A percentile compares a stretch with the other conserved stretches of the same genome.
Evolutionary conservation across 768 basidiomycete species (phyloP).

Genomic region (Hygrophorus russula): DNA sequence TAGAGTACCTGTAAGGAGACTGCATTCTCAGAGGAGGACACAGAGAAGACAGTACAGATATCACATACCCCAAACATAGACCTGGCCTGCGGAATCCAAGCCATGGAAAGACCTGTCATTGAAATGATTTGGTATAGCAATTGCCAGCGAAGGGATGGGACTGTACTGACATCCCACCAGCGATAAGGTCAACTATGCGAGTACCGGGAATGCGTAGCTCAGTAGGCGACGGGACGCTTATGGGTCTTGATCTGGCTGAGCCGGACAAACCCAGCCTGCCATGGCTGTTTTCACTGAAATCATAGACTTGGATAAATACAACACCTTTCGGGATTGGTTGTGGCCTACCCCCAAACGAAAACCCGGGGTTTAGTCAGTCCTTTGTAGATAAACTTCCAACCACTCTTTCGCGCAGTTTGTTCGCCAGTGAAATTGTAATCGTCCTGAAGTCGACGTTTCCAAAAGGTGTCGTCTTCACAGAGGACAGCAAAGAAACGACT

Average conservation of each 20-base stretch:
- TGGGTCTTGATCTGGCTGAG: slow-evolving; percentile 20
- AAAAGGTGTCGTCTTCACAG: slow-evolving; percentile 65
- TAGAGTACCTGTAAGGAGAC: slow-evolving; percentile 39
- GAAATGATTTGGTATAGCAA: slow-evolving; percentile 2
- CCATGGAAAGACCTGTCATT: slow-evolving; percentile 73
- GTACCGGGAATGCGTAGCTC: slow-evolving; percentile 48
- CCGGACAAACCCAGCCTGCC: slow-evolving; percentile 50
- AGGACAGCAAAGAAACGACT: slow-evolving; percentile 49
- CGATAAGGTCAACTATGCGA: slow-evolving; percentile 61
- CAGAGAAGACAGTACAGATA: neutral
- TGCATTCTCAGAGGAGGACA: slow-evolving; percentile 1
- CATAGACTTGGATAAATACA: neutral
- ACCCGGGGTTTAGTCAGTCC: slow-evolving; percentile 48
- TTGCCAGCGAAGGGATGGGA: neutral
- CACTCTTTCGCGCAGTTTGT: slow-evolving; percentile 61
- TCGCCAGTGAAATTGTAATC: slow-evolving; percentile 75
- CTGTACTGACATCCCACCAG: slow-evolving; percentile 67
- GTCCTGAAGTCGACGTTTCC: slow-evolving; percentile 54
- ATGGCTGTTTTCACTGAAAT: slow-evolving; percentile 42
- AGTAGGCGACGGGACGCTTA: slow-evolving; percentile 51
- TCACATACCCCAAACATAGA: slow-evolving; percentile 73
- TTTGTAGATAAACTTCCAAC: slow-evolving; percentile 74
- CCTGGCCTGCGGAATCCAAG: slow-evolving; percentile 58
- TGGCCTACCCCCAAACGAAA: slow-evolving; percentile 40
- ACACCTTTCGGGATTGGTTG: slow-evolving; percentile 1